Base-by-base conservation (phyloP, 2,329 filamentous ascomycete genomes). In the Stagonosporopsis chrysanthemi region DNA sequence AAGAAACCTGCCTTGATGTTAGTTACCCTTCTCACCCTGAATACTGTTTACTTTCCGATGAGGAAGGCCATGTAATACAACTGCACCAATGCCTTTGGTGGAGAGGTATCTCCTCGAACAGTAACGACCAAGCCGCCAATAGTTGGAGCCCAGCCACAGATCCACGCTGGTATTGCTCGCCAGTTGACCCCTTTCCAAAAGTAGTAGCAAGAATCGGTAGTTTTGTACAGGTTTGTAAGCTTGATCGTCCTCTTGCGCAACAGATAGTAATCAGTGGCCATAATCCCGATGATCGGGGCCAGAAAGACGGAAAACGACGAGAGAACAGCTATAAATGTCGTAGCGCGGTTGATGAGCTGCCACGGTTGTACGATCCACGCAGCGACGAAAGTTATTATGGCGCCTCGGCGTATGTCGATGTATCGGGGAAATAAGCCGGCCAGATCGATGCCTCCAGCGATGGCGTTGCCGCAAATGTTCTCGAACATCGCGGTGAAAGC, bases 51-150 rank as follows among this genome's bases (percentile, higher is more conserved):
- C 70, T 61, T 44, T 72, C 80, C 80, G 15, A 80, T 71, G 12
- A 82, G 72, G 56, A 82, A 82, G 0, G 81, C 79, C 70, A 80
- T 78, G 54, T 79, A 81, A 60, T 82, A 82, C 17, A 82, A 60
- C 62, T 82, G 70, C n/a, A 75, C 76, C 33, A 81, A 58, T 3
- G 67, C 69, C 28, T 68, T 68, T 3, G 78, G 72, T 4, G 78
- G 76, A 50, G 67, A 54, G 33, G 63, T 29, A 62, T 74, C 71
- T 40, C 71, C 65, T 19, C 71, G 56, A 8, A 76, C 73, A 6
- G 71, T 77, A 48, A 77, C 66, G 19, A 81, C 46, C 28, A 80
- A 63, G 7, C 78, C 77, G 8, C 79, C 73, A 42, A 82, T 73
- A 0, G 77, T 80, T 2, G 78, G 79, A 14, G 71, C 71, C 77